A percentile compares a stretch with the other conserved stretches of the same genome.
phyloP scores from a whole-genome alignment of 345 rosid genomes.

The Salix viminalis region DNA sequence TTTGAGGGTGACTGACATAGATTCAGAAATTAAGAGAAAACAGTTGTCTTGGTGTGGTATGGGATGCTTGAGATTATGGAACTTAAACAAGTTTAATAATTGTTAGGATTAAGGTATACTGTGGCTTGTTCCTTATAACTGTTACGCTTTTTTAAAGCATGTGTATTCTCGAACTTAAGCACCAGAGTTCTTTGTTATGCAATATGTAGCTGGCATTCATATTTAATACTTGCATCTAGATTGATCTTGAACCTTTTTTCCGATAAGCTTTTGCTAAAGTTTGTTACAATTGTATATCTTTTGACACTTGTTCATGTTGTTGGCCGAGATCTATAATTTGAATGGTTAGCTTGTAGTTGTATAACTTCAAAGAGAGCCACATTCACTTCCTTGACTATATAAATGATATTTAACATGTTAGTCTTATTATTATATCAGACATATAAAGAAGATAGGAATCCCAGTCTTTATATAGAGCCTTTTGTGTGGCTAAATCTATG shows the following conservation, averaged over 20 bases:
- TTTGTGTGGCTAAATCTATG: background rate
- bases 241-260: background rate
- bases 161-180: background rate
- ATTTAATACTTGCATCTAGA: background rate
- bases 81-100: background rate
- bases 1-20: background rate
- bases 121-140: background rate
- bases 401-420: background rate
- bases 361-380: background rate
- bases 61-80: conserved; percentile 6
- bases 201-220: background rate
- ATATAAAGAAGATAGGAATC: background rate
- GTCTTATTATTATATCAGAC: background rate
- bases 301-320: background rate
- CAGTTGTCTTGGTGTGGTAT: background rate
- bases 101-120: background rate
- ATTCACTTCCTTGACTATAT: background rate
- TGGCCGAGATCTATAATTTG: background rate
- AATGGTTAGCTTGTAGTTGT: background rate
- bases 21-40: background rate
- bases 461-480: background rate
- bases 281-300: background rate
- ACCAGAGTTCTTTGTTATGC: background rate
- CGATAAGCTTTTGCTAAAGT: background rate
- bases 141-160: background rate